Evolutionary conservation across 2,329 filamentous ascomycete species (phyloP).

Genomic region (Bipolaris victoriae): DNA sequence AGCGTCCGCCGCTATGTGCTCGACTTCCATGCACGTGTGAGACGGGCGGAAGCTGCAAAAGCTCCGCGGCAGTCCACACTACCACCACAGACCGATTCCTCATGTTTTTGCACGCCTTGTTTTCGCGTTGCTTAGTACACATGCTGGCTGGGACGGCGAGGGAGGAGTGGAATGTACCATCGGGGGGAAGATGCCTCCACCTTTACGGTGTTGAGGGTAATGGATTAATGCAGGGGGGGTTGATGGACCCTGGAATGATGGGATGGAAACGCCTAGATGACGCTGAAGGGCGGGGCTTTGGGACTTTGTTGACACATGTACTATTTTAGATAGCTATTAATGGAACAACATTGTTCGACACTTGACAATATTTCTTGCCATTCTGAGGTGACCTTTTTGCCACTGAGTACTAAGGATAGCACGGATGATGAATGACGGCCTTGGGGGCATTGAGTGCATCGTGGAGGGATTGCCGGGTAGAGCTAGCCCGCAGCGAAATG

Average conservation of each 20-base stretch:
- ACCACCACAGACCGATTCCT: slow-evolving; percentile 13
- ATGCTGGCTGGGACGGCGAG: slow-evolving; percentile 12
- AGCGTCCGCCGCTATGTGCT: slow-evolving; percentile 8
- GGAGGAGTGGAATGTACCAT: slow-evolving; percentile 9
- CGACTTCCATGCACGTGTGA: slow-evolving; percentile 5
- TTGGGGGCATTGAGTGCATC: background rate
- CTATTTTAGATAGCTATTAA: slow-evolving; percentile 15
- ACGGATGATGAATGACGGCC: background rate
- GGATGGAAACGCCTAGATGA: slow-evolving; percentile 15
- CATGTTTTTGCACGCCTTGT: slow-evolving; percentile 19
- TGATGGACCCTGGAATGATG: slow-evolving; percentile 15
- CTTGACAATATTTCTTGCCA: slow-evolving; percentile 20
- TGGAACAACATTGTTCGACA: slow-evolving; percentile 11
- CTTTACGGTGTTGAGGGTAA: slow-evolving; percentile 24
- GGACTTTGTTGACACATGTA: slow-evolving; percentile 1
- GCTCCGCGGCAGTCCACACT: slow-evolving; percentile 13
- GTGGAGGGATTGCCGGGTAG: background rate
- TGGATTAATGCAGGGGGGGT: slow-evolving; percentile 13
- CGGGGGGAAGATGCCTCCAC: slow-evolving; percentile 19
- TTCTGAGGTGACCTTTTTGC: slow-evolving; percentile 17
- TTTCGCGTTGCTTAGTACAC: slow-evolving; percentile 18
- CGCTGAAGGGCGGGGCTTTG: slow-evolving; percentile 9
- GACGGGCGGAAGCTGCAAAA: slow-evolving; percentile 16
- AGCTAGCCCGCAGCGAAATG: background rate
- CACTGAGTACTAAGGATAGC: slow-evolving; percentile 13